Evolutionary conservation across 257 asterid genomes (phyloP).

Genomic region (Handroanthus guayacan): DNA sequence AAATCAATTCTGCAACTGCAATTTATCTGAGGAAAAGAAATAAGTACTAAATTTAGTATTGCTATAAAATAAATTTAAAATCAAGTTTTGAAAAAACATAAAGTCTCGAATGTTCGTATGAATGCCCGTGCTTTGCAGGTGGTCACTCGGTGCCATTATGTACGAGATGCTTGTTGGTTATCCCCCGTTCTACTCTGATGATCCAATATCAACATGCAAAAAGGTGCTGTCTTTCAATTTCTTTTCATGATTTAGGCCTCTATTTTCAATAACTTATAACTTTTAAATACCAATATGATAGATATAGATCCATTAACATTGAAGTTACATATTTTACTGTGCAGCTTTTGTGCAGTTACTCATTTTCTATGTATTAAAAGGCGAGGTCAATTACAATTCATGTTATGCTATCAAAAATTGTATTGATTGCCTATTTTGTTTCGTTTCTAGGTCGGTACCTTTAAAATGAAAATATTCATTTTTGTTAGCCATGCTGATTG

Average conservation of each 20-base stretch:
- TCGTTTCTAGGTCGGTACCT: background rate
- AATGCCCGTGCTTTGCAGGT: slow-evolving; percentile 56
- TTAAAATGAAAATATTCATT: no score
- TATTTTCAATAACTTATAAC: background rate
- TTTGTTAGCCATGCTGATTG: background rate
- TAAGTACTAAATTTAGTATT: background rate
- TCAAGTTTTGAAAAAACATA: background rate
- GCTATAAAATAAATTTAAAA: background rate
- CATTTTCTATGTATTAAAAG: background rate
- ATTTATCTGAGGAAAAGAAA: background rate
- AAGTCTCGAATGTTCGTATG: background rate
- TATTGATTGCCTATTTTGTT: background rate
- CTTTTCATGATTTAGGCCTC: background rate
- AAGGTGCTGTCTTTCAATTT: slow-evolving; percentile 56
- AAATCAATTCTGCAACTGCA: background rate
- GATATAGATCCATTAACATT: background rate
- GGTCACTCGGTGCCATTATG: slow-evolving; percentile 95
- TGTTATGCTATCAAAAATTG: background rate
- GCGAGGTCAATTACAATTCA: background rate
- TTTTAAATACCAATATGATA: background rate
- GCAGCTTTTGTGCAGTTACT: background rate
- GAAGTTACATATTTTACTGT: background rate
- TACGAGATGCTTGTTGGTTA: slow-evolving; percentile 95
- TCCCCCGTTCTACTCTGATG: slow-evolving; percentile 90
- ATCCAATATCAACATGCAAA: slow-evolving; percentile 83